Evolutionary conservation across 2,329 filamentous ascomycete species (phyloP).

Genomic region (Zasmidium citrigriseum): DNA sequence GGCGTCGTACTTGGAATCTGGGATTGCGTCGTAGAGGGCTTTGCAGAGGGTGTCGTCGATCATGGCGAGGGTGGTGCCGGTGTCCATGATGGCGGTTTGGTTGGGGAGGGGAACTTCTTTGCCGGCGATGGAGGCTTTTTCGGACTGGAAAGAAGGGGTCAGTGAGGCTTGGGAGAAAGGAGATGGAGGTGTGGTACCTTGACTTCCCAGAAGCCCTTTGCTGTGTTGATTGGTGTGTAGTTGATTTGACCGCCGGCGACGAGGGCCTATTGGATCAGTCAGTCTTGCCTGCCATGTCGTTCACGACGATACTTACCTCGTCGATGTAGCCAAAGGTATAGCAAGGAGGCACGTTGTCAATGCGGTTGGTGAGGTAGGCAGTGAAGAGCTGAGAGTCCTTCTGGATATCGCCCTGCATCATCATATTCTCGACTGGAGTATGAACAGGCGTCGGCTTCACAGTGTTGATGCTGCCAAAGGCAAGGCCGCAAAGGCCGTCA

Average conservation of each 20-base stretch:
- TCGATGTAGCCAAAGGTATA: slow-evolving; percentile 77
- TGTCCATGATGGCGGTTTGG: slow-evolving; percentile 71
- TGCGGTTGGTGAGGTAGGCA: slow-evolving; percentile 60
- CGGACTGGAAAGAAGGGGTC: not conserved
- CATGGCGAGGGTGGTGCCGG: slow-evolving; percentile 68
- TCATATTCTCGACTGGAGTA: slow-evolving; percentile 72
- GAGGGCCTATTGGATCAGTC: slow-evolving; percentile 46
- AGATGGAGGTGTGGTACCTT: slow-evolving; percentile 46
- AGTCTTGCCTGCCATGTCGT: not conserved
- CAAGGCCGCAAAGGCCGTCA: slow-evolving; percentile 69
- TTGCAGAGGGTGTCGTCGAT: slow-evolving; percentile 57
- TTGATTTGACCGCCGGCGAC: slow-evolving; percentile 47
- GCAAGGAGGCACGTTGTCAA: slow-evolving; percentile 54
- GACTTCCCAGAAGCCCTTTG: slow-evolving; percentile 69
- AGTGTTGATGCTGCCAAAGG: slow-evolving; percentile 50
- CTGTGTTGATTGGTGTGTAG: slow-evolving; percentile 65
- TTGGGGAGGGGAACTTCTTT: slow-evolving; percentile 50
- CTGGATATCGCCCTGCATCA: slow-evolving; percentile 57
- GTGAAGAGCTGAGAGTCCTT: slow-evolving; percentile 62
- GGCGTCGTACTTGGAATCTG: slow-evolving; percentile 51
- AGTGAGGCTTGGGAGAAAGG: no score
- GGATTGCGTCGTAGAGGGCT: slow-evolving; percentile 65
- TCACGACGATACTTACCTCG: slow-evolving; percentile 7
- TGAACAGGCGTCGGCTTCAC: slow-evolving; percentile 50
- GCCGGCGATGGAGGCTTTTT: slow-evolving; percentile 56